Conservation (phyloP, 116 monocot species). For the Papilionanthe hybrid region DNA sequence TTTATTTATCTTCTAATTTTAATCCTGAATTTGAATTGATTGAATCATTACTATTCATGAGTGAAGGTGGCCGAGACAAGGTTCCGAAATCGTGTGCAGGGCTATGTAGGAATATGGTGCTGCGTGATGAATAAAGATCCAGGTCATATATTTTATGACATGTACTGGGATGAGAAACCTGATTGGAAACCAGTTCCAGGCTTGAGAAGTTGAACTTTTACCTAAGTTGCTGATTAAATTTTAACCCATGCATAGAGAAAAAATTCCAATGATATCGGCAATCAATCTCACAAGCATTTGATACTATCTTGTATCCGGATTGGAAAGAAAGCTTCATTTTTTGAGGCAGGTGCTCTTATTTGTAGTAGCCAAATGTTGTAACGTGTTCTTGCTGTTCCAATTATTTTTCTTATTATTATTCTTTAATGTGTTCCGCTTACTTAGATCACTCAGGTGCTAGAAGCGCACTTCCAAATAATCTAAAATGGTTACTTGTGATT, state of each 20-base stretch:
- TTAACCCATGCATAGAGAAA: not conserved
- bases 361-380: not conserved
- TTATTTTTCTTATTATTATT: not conserved
- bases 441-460: not conserved
- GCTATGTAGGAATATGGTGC: constrained; percentile 72
- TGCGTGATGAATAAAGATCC: constrained; percentile 43
- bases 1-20: not conserved
- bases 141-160: constrained; percentile 93
- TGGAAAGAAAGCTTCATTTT: not conserved
- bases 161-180: constrained; percentile 96
- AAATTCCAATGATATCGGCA: not conserved
- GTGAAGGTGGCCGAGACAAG: constrained; percentile 48
- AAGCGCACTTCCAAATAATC: not conserved
- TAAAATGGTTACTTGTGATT: not conserved
- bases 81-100: constrained; percentile 72
- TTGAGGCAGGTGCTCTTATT: not conserved
- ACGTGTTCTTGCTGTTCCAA: not conserved
- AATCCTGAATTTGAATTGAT: not conserved
- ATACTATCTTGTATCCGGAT: not conserved
- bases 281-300: not conserved
- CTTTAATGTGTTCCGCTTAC: not conserved
- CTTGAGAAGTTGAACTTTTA: constrained; percentile 61
- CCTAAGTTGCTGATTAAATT: constrained; percentile 28
- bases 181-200: constrained; percentile 81
- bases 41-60: not conserved